These are phyloP conservation scores for Chlorella sp. DNA, from an alignment of 139 green algal species.

Conservation along the genomic window DNA sequence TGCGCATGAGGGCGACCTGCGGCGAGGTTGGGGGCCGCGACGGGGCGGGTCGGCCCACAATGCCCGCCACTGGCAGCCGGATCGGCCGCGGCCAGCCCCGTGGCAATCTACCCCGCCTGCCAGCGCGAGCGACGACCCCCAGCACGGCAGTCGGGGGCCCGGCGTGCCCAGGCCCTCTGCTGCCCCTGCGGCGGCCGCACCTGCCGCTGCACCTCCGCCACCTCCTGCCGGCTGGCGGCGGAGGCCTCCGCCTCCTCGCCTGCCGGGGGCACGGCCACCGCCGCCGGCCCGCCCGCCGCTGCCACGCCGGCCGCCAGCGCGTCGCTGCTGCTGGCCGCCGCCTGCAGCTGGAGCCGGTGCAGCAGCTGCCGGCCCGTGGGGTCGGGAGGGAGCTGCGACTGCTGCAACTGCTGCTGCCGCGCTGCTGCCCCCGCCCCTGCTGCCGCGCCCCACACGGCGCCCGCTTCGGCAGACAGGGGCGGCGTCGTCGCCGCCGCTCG, in stretches of 20 bases:
- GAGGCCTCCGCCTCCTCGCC: conserved; percentile 10
- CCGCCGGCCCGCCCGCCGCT: no score
- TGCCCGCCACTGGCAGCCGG: no score
- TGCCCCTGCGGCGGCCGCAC: no score
- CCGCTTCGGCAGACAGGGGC: neutral
- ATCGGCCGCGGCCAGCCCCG: no score
- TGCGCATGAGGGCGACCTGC: conserved; percentile 63
- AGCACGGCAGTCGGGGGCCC: no score
- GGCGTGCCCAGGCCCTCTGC: no score
- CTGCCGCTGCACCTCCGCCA: conserved; percentile 6
- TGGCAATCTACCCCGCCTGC: no score
- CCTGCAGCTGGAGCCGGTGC: neutral
- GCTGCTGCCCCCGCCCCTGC: neutral
- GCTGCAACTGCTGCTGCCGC: neutral
- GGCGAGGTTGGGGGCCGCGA: conserved; percentile 23
- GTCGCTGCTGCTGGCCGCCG: neutral
- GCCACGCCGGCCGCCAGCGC: neutral
- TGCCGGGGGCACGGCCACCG: neutral
- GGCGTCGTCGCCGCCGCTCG: neutral
- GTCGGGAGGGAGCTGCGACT: neutral
- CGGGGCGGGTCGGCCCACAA: no score
- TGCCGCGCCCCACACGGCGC: neutral
- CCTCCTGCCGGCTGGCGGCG: conserved; percentile 15
- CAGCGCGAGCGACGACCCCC: no score
- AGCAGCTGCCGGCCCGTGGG: neutral